Percentiles rank a stretch among this genome's conserved stretches.
phyloP scores from a whole-genome alignment of 2,329 filamentous ascomycete species.

The Ascosphaera aggregata region DNA sequence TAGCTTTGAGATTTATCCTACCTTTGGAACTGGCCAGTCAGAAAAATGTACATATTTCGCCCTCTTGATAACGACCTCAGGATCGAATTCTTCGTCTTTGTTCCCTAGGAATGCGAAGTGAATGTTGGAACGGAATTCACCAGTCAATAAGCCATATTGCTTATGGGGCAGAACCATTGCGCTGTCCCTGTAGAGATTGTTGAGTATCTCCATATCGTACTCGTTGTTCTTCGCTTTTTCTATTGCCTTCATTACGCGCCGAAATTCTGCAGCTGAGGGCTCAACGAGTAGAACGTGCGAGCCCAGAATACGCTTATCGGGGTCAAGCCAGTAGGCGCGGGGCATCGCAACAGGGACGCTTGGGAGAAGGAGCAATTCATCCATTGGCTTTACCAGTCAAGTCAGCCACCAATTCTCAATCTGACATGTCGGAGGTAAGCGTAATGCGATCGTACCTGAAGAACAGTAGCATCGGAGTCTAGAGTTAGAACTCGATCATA shows the following conservation, averaged over 20 bases:
- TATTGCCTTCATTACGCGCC: background rate
- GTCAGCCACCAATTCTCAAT: background rate
- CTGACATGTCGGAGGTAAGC: no score
- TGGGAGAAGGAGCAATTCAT: constrained; percentile 43
- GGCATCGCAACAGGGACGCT: constrained; percentile 37
- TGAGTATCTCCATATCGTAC: constrained; percentile 46
- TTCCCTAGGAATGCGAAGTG: constrained; percentile 28
- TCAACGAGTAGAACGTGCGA: constrained; percentile 1
- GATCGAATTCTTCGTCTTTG: constrained; percentile 33
- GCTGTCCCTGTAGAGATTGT: constrained; percentile 33
- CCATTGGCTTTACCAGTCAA: constrained; percentile 28
- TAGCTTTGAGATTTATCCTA: background rate
- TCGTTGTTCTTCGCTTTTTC: constrained; percentile 7
- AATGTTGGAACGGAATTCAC: constrained; percentile 35
- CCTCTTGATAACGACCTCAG: constrained; percentile 30
- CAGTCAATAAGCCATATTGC: constrained; percentile 35
- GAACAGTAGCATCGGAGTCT: constrained; percentile 38
- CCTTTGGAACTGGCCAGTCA: constrained; percentile 46
- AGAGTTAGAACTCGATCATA: constrained; percentile 31
- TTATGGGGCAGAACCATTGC: constrained; percentile 41
- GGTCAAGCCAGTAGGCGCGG: constrained; percentile 41
- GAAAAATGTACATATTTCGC: constrained; percentile 48
- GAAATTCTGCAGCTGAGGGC: background rate
- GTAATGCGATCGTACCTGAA: constrained; percentile 14
- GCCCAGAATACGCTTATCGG: constrained; percentile 26